phyloP scores from a whole-genome alignment of 2,329 filamentous ascomycete genomes.

The Venturia aucupariae region DNA sequence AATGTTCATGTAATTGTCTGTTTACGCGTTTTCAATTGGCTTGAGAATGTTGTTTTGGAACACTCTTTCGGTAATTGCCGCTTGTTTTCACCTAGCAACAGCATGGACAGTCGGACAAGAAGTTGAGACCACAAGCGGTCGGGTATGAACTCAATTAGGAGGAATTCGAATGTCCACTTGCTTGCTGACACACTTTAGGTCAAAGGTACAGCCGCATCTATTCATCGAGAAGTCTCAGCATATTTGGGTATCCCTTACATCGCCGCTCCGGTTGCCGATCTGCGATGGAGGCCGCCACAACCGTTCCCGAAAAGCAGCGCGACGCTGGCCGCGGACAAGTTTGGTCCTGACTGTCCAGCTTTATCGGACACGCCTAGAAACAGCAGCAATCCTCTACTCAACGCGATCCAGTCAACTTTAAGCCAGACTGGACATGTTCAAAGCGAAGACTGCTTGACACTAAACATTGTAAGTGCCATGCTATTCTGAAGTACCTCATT shows the following conservation, averaged over 20 bases:
- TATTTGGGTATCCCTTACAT: conserved; percentile 13
- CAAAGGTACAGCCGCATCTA: background rate
- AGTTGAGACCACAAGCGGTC: conserved; percentile 9
- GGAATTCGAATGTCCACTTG: background rate
- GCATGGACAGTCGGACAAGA: conserved; percentile 12
- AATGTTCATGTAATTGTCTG: too few relatives aligned
- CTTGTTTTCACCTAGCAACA: background rate
- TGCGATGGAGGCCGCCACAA: conserved; percentile 12
- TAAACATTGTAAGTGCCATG: conserved; percentile 19
- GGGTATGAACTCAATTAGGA: background rate
- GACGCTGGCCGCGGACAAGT: conserved; percentile 10
- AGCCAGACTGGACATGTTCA: conserved; percentile 17
- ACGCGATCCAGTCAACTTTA: background rate
- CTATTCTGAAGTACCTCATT: background rate
- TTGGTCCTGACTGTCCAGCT: conserved; percentile 12
- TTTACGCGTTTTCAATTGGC: background rate
- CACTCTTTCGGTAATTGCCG: background rate
- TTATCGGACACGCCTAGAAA: background rate
- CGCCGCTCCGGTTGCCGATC: conserved; percentile 8
- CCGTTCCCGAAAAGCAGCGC: background rate
- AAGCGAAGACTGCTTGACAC: conserved; percentile 25
- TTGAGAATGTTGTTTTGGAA: background rate
- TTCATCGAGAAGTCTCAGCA: conserved; percentile 13
- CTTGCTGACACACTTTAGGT: background rate
- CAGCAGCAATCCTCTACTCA: background rate